Evolutionary conservation across 2,329 filamentous ascomycete species (phyloP), one percentile per base, ranked within the genome.

Genomic region (Capronia coronata): DNA sequence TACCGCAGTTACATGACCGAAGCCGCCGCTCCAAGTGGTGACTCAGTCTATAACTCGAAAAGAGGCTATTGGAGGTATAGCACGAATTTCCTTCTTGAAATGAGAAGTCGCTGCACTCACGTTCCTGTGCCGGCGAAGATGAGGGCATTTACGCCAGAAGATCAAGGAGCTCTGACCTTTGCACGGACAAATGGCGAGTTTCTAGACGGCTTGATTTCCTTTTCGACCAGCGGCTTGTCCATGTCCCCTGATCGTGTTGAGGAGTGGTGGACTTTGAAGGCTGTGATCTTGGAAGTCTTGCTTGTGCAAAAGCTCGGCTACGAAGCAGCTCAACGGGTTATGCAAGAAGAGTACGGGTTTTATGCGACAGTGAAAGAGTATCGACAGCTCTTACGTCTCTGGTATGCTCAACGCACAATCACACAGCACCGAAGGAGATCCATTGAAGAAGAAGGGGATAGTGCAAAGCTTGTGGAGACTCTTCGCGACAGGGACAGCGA

Each of bases 1-100:
- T 61, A 61, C 38, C 52, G 53, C 14, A 50, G 46, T 30, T 54
- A 51, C 43, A 53, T 59, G 51, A 11, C 18, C 22, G 51, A 55
- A 10, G 16, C 42, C 2, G 49, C 29, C 3, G 57, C 52, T 18
- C 59, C 59, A 2, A 57, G 43, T 43, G 52, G 49, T 6, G 51
- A 59, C 13, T 22, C 38, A 8, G 54, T 61, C 13, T 61, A 59
- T 42, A 46, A 50, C 29, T 59, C 57, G n/a, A 61, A 61, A 34
- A 45, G 48, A 30, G 59, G 59, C n/a, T 53, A 56, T 38, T 61
- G 59, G 59, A 39, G 43, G 19, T 61, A 61, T 35, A 50, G 16
- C 25, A 40, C 8, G 32, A 42, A 41, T 9, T 58, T 61, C 23
- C 35, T 61, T 14, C 21, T 56, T 6, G 19, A 25, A 3, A 52